Evolutionary conservation across 108 stramenopile genomes (phyloP).

Genomic region (Aurantiochytrium sp.): DNA sequence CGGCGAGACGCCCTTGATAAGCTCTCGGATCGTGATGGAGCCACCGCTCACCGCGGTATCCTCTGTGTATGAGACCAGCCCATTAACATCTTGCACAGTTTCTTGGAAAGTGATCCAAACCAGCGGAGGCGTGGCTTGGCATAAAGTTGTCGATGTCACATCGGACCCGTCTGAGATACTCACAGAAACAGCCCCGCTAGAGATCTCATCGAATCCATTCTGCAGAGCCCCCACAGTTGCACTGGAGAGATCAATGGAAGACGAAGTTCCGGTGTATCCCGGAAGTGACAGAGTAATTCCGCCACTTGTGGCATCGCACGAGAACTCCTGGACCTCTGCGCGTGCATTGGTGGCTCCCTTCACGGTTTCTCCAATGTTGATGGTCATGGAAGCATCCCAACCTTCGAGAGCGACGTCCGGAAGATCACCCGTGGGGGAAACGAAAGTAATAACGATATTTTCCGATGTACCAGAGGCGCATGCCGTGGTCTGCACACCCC

Average conservation of each 20-base stretch:
- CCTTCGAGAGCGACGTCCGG: neutral
- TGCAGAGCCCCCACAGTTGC: neutral
- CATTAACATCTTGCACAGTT: constrained; percentile 24
- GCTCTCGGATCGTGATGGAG: neutral
- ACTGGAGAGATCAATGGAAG: neutral
- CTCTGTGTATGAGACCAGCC: neutral
- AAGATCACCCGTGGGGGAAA: neutral
- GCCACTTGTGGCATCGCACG: constrained; percentile 33
- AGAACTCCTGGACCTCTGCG: constrained; percentile 47
- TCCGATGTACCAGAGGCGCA: neutral
- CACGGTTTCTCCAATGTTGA: constrained; percentile 10
- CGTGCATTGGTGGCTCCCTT: constrained; percentile 59
- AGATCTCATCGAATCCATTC: neutral
- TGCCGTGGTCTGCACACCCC: neutral
- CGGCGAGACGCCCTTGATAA: neutral
- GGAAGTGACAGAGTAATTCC: neutral
- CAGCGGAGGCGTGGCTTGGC: neutral
- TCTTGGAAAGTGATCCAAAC: constrained; percentile 30
- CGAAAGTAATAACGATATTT: neutral
- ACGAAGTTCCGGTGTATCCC: neutral
- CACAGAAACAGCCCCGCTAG: neutral
- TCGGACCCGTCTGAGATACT: neutral
- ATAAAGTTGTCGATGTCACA: neutral
- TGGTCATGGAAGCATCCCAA: neutral
- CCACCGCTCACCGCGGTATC: neutral